A percentile compares a stretch with the other conserved stretches of the same genome.
These are phyloP conservation scores for Calonectria pseudoturangicola DNA, from an alignment of 2,329 filamentous ascomycete species.

Conservation along the genomic window DNA sequence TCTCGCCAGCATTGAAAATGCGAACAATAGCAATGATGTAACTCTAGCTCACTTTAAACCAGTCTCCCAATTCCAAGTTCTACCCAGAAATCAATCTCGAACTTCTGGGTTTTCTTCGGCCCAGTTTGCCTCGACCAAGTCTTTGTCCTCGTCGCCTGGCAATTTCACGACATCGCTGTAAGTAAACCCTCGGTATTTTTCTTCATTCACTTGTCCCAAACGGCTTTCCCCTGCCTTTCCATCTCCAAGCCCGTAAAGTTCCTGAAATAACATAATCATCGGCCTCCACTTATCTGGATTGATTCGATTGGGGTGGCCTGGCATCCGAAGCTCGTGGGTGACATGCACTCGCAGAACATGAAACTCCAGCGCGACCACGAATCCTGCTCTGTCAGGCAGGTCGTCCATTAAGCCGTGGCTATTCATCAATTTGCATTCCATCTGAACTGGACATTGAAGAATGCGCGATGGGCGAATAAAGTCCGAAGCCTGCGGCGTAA, in stretches of 20 bases:
- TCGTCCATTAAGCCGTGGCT: slow-evolving; percentile 59
- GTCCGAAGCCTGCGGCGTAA: slow-evolving; percentile 60
- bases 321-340: slow-evolving; percentile 57
- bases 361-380: slow-evolving; percentile 10
- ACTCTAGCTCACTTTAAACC: not conserved
- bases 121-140: not conserved
- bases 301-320: slow-evolving; percentile 61
- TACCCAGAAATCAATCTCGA: not conserved
- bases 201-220: slow-evolving; percentile 17
- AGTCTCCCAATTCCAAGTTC: not conserved
- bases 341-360: slow-evolving; percentile 59
- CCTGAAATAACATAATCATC: slow-evolving; percentile 66
- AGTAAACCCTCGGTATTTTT: slow-evolving; percentile 6
- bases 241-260: slow-evolving; percentile 62
- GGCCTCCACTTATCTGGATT: slow-evolving; percentile 66
- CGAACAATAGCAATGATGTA: not conserved
- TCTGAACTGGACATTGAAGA: slow-evolving; percentile 63
- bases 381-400: slow-evolving; percentile 39
- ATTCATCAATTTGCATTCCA: slow-evolving; percentile 62
- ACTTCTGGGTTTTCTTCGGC: not conserved
- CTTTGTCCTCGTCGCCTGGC: slow-evolving; percentile 7
- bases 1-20: not conserved
- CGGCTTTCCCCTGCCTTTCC: not conserved
- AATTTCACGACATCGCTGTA: not conserved
- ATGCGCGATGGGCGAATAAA: slow-evolving; percentile 60